Base-by-base conservation (phyloP, 441 rosid species). In the Sinapis alba region DNA sequence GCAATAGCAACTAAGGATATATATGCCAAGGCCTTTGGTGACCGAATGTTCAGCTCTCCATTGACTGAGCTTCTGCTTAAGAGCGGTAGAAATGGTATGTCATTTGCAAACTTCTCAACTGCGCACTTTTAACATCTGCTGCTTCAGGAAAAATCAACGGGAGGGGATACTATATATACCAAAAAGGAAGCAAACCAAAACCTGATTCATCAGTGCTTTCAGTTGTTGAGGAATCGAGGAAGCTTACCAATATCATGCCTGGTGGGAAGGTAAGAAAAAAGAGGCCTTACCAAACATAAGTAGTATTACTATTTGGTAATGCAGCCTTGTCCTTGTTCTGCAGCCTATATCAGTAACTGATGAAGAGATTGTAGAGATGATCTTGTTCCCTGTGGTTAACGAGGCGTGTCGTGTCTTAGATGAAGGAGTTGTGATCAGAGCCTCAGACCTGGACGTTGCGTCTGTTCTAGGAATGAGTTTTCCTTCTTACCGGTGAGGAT, bases 391-490 rank as follows among this genome's bases (percentile, higher is more conserved):
- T n/a, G 89, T 91, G 71, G 95, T 93, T 65, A 95, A 93, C 28
- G 99, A 95, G 86, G 90, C 97, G 12, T 93, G 98, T 56, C 97
- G 97, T 54, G 89, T 93, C 73, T 78, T 95, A 27, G 95, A 90
- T 12, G 98, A 95, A 84, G 91, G 88, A 65, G 75, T 95, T 6
- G 93, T 95, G 21, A 83, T 93, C 78, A 85, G 90, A 77, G 92
- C 98, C 7, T 84, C 98, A 23, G 99, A 95, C 84, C 90, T 93
- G 57, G 99, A 95, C 81, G 81, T 85, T 60, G 93, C 99, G 18
- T 90, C 99, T 74, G 92, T 95, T 28, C 92, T 91, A 16, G 99
- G 99, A 81, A 92, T 95, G 98, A 91, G 98, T 74, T 95, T 95
- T 82, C 99, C 99, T 70, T 86, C 93, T 79, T 95, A 88, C 74